A percentile compares a stretch with the other conserved stretches of the same genome.
Evolutionary conservation across 345 rosid genomes (phyloP).

Genomic region (Noccaea bulbosa): DNA sequence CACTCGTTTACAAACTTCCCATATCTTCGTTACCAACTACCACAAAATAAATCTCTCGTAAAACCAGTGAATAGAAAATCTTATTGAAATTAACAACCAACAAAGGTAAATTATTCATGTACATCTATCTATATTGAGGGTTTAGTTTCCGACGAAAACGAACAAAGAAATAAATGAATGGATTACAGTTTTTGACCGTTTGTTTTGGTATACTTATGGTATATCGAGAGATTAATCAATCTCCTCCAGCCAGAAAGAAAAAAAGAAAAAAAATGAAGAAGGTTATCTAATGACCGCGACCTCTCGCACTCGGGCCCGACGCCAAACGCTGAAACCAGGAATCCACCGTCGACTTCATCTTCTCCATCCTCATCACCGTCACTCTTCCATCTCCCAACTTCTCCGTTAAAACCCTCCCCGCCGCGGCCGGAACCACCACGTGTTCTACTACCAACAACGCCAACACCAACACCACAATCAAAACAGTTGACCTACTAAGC

Average conservation of each 20-base stretch:
- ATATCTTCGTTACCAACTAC: conserved; percentile 24
- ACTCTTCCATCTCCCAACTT: conserved; percentile 9
- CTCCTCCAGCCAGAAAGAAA: background rate
- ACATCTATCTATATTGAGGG: conserved; percentile 27
- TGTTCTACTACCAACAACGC: conserved; percentile 27
- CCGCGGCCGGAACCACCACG: conserved; percentile 34
- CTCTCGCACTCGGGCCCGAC: conserved; percentile 43
- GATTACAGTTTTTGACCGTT: conserved; percentile 14
- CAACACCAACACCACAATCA: conserved; percentile 33
- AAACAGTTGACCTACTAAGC: conserved; percentile 35
- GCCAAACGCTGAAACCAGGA: conserved; percentile 46
- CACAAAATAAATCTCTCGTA: conserved; percentile 1
- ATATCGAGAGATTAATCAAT: conserved; percentile 1
- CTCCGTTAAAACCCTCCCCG: conserved; percentile 41
- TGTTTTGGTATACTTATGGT: background rate
- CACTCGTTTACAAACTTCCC: conserved; percentile 23
- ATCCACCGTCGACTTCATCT: conserved; percentile 33
- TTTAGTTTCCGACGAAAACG: background rate
- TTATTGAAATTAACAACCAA: conserved; percentile 21
- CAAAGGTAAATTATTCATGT: background rate
- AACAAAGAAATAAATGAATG: conserved; percentile 31
- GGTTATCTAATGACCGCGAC: conserved; percentile 36
- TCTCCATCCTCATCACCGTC: conserved; percentile 30
- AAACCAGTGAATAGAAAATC: background rate
- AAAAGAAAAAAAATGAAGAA: background rate